Evolutionary conservation across 1,284 basidiomycete species (phyloP), one percentile per base, ranked within the genome.

Genomic region (Ceratobasidium sp.): DNA sequence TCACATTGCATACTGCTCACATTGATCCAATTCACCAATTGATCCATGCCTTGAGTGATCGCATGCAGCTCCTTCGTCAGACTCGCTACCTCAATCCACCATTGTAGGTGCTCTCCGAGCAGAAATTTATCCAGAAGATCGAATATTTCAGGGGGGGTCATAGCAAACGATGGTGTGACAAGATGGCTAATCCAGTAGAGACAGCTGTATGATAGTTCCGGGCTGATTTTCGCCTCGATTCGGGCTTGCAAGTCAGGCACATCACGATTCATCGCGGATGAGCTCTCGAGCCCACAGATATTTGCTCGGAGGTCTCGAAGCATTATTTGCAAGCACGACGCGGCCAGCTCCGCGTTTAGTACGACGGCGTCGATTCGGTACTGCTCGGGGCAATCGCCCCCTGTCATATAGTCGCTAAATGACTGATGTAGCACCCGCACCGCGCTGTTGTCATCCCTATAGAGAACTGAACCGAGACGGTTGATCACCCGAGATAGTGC

Each of bases 401-500:
- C 56, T 7, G 51, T 53, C 27, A 75, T 61, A 27, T 53, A 75
- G 58, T 75, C 69, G 1, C 24, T 51, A 51, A 75, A 75, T 2
- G 74, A 75, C 1, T 37, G 48, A 49, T 75, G 74, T 13, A 63
- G 43, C 19, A 75, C 48, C 16, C 74, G 56, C 6, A 75, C 43
- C n/a, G 49, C 41, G n/a, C 56, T 54, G 9, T 34, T 13, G 1
- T 48, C 37, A 2, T 61, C 41, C 46, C 59, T 48, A 22, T 69
- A 39, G n/a, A 75, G 39, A 13, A 75, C 74, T 5, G 74, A 69
- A 14, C 46, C 64, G 11, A 75, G 64, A n/a, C 56, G 65, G 11
- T 24, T 37, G 11, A 64, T 48, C 1, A 64, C 62, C 14, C 22
- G n/a, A 43, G 22, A 22, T 11, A 64, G 62, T 43, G 34, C 37